Percentiles rank a stretch among this genome's conserved stretches.
Conservation (phyloP, 371 early-diverging fungal genomes). For the Sporodiniella umbellata region DNA sequence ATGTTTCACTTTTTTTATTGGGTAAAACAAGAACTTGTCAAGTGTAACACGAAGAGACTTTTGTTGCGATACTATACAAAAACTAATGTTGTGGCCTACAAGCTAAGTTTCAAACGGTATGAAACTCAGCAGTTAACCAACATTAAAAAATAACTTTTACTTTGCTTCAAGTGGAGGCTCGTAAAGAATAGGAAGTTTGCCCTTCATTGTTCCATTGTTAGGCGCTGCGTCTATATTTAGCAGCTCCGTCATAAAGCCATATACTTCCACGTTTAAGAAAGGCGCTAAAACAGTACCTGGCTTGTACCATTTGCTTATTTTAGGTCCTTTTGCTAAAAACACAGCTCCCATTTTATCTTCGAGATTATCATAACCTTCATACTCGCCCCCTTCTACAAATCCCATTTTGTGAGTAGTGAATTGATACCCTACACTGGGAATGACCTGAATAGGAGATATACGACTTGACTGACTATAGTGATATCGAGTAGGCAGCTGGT, state of each 20-base stretch:
- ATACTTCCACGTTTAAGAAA: constrained; percentile 75
- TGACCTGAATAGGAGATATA: constrained; percentile 71
- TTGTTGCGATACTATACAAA: too few species aligned
- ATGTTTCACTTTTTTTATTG: too few species aligned
- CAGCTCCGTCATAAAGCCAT: constrained; percentile 63
- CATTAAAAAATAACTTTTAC: too few species aligned
- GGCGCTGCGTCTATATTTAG: constrained; percentile 62
- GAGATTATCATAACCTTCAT: constrained; percentile 87
- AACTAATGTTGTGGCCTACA: too few species aligned
- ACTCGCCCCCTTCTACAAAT: constrained; percentile 50
- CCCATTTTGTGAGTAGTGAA: constrained; percentile 37
- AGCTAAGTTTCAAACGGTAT: too few species aligned
- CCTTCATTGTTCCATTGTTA: constrained; percentile 66
- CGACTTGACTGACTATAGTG: constrained; percentile 60
- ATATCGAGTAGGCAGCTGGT: constrained; percentile 62
- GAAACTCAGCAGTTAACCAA: too few species aligned
- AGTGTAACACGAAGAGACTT: too few species aligned
- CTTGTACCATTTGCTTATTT: constrained; percentile 36
- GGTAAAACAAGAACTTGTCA: too few species aligned
- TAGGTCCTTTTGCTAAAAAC: constrained; percentile 83
- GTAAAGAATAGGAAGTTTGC: constrained; percentile 18
- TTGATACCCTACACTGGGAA: constrained; percentile 66
- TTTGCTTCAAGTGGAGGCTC: constrained; percentile 14
- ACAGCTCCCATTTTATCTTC: constrained; percentile 84
- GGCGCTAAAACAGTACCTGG: constrained; percentile 43